phyloP scores from a whole-genome alignment of 306 rosid genomes.

The Inga laurina region DNA sequence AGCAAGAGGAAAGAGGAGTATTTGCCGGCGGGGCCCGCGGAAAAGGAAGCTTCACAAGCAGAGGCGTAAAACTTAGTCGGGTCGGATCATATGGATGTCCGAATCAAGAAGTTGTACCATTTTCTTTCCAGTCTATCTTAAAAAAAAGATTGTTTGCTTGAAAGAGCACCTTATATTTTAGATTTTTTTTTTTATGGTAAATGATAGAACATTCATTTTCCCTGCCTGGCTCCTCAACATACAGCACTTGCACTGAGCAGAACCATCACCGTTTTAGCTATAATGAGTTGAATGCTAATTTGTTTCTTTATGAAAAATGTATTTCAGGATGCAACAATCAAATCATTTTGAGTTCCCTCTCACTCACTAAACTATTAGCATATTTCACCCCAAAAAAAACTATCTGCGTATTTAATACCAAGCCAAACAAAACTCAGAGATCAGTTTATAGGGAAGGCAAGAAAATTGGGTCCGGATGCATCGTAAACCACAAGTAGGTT shows the following conservation, averaged over 20 bases:
- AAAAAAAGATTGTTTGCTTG: neutral
- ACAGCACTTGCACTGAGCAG: too few species aligned
- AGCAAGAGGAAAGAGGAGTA: slow-evolving; percentile 69
- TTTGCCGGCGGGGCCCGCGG: slow-evolving; percentile 34
- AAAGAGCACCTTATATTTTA: neutral
- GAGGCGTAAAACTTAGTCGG: neutral
- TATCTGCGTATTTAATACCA: neutral
- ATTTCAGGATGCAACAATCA: neutral
- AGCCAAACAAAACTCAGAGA: neutral
- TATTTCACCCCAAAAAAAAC: neutral
- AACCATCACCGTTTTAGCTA: too few species aligned
- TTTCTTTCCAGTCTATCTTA: neutral
- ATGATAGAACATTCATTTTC: neutral
- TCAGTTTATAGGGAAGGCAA: neutral
- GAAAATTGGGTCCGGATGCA: neutral
- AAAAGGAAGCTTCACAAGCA: slow-evolving; percentile 38
- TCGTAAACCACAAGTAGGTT: neutral
- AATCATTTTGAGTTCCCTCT: too few species aligned
- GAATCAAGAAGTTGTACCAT: neutral
- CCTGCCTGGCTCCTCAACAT: neutral
- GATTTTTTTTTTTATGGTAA: neutral
- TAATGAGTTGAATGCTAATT: neutral
- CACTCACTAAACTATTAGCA: neutral
- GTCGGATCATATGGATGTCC: slow-evolving; percentile 23
- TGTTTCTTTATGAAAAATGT: neutral